Evolutionary conservation across 1,284 basidiomycete species (phyloP), one percentile per base, ranked within the genome.

Genomic region (Cutaneotrichosporon cavernicola): DNA sequence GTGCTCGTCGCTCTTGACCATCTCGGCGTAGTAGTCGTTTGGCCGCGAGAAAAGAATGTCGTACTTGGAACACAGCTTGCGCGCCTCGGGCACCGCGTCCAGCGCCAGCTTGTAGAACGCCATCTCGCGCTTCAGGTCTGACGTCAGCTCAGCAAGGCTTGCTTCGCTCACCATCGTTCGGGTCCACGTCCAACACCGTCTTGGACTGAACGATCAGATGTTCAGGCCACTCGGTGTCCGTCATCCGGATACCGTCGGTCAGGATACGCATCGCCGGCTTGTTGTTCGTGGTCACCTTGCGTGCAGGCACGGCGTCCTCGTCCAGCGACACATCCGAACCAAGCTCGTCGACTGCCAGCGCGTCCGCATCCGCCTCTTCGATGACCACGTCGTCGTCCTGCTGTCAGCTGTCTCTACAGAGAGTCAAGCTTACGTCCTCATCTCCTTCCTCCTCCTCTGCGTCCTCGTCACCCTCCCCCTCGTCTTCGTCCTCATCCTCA

Each of bases 21-120:
- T 99, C 82, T 99, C 96, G 22, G 96, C 96, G 74, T 97, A 99
- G 80, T 94, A 99, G 82, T 99, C 97, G 0, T 86, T 73, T 0
- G 96, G 96, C n/a, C 97, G 89, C 11, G 90, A 89, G 81, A 97
- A 99, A 1, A 92, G 88, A 69, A 96, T 85, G 51, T 81, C 81
- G 53, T 86, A 84, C 73, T 90, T 88, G 38, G 84, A 80, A 55
- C 92, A 91, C 34, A 92, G 87, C 22, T 85, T 77, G 57, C 88
- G 88, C 0, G 93, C 94, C 47, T 85, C 81, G 56, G 89, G 86
- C 11, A 91, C 92, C 38, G 88, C 84, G 70, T 94, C 88, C 0
- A 98, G 83, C 0, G 95, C 93, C 80, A 98, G 92, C 80, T 97
- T 97, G 84, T 98, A 98, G 82, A 98, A 97, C 10, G 92, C 90